Evolutionary conservation across 257 asterid species (phyloP).

Genomic region (Ligustrum vulgare): DNA sequence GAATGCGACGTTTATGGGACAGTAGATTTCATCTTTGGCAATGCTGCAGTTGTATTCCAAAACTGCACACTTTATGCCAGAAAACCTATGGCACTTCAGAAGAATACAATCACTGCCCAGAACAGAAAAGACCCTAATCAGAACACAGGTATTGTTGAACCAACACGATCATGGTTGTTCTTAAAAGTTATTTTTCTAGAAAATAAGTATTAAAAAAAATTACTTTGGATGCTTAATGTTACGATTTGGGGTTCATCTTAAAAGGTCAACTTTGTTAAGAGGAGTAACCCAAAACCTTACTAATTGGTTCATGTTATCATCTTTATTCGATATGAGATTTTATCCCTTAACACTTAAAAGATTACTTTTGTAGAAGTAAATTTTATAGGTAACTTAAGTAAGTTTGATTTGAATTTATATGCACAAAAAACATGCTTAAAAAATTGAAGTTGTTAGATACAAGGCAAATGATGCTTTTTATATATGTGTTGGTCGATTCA

Average conservation of each 20-base stretch:
- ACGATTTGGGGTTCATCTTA: too few species aligned
- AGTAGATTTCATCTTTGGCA: constrained; percentile 58
- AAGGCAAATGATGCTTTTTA: too few species aligned
- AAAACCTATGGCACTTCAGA: constrained; percentile 41
- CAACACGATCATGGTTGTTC: not conserved
- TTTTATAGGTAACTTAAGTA: not conserved
- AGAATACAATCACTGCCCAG: constrained; percentile 52
- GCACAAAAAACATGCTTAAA: not conserved
- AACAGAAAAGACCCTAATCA: constrained; percentile 55
- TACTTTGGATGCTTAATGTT: not conserved
- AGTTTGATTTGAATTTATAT: not conserved
- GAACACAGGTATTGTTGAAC: constrained; percentile 33
- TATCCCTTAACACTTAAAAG: too few species aligned
- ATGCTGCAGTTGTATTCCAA: constrained; percentile 56
- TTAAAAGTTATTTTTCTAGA: not conserved
- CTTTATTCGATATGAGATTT: too few species aligned
- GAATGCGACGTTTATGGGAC: constrained; percentile 57
- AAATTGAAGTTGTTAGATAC: not conserved
- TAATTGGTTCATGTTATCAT: too few species aligned
- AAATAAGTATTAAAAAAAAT: too few species aligned
- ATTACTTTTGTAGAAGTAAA: too few species aligned
- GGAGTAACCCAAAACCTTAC: too few species aligned
- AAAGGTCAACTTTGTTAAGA: too few species aligned
- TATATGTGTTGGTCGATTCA: not conserved
- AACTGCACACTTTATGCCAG: constrained; percentile 41